These are phyloP conservation scores for Cocos nucifera DNA, from an alignment of 176 grass and related monocot genomes.

Conservation along the genomic window DNA sequence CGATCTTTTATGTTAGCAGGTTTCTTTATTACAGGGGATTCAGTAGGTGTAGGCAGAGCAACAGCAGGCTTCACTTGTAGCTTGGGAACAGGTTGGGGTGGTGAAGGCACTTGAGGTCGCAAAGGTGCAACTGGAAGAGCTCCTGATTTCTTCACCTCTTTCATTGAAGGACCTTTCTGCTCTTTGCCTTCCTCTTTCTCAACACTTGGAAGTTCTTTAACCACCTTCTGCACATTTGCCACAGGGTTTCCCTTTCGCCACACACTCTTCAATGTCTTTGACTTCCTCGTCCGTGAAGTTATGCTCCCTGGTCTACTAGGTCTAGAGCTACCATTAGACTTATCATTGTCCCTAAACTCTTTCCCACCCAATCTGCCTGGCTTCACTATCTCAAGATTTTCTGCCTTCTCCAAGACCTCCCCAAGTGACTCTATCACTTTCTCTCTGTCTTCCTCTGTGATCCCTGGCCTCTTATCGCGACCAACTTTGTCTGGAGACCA, in stretches of 20 bases:
- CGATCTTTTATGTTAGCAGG: slow-evolving; percentile 45
- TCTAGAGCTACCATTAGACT: slow-evolving; percentile 30
- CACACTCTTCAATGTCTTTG: slow-evolving; percentile 72
- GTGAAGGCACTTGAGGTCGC: slow-evolving; percentile 21
- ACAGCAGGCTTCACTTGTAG: slow-evolving; percentile 51
- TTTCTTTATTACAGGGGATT: slow-evolving; percentile 21
- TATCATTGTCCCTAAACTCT: slow-evolving; percentile 9
- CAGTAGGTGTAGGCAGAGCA: slow-evolving; percentile 28
- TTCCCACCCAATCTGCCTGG: slow-evolving; percentile 20
- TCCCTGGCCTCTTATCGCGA: slow-evolving; percentile 22
- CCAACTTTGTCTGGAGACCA: slow-evolving; percentile 12
- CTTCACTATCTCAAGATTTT: slow-evolving; percentile 61
- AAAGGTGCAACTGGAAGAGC: slow-evolving; percentile 18
- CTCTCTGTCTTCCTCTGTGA: slow-evolving; percentile 40
- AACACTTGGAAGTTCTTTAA: slow-evolving; percentile 47
- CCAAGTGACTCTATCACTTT: slow-evolving; percentile 69
- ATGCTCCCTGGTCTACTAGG: slow-evolving; percentile 21
- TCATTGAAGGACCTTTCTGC: background rate
- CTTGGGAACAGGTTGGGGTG: slow-evolving; percentile 3
- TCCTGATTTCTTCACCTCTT: slow-evolving; percentile 16
- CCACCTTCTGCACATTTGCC: slow-evolving; percentile 40
- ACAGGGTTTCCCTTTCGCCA: slow-evolving; percentile 90
- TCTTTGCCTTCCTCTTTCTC: slow-evolving; percentile 29
- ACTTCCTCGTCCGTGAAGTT: slow-evolving; percentile 28
- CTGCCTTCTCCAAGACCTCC: slow-evolving; percentile 75